Evolutionary conservation across 2,329 filamentous ascomycete species (phyloP), one percentile per base, ranked within the genome.

Genomic region (Colletotrichum truncatum): DNA sequence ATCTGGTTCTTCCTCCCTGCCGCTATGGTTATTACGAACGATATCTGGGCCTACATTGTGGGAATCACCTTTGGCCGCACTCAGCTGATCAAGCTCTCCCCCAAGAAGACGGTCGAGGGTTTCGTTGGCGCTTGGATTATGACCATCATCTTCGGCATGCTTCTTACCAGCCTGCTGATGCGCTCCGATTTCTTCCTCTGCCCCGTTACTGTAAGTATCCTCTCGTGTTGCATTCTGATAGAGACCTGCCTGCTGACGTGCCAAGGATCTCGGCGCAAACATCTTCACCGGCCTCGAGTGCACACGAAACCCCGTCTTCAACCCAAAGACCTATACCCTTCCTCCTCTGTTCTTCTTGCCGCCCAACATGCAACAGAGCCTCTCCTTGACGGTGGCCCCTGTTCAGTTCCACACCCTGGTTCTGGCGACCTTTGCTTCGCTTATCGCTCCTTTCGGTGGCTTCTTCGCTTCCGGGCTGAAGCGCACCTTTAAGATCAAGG

Each of bases 1-100:
- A 97, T 99, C 77, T 99, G 96, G 96, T 98, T 99, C 85, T 98
- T 98, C 86, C 82, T 99, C 45, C 96, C 96, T 7, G 94, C 93
- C 7, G 91, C 93, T 56, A 87, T 99, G 72, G 96, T 99, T 77
- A 97, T 99, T 76, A 98, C 93, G 69, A 99, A 99, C 79, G 96
- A 99, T 76, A 99, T 99, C 69, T 98, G 97, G 74, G 96, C 96
- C 73, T 99, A 99, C 77, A 89, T 99, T 67, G 98, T 94, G 78
- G 96, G 96, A 66, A 98, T 99, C 75, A 95, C 94, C 21, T 97
- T 99, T 78, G 96, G 96, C 54, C 90, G 94, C 60, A 98, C 96
- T 2, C 96, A 97, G 78, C 88, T 99, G 70, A 99, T 99, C 83
- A 97, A 98, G 81, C 85, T 99, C 48, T 98, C 94, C 2, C 96